Evolutionary conservation across 2,329 filamentous ascomycete genomes (phyloP).

Genomic region (Colletotrichum sp.): DNA sequence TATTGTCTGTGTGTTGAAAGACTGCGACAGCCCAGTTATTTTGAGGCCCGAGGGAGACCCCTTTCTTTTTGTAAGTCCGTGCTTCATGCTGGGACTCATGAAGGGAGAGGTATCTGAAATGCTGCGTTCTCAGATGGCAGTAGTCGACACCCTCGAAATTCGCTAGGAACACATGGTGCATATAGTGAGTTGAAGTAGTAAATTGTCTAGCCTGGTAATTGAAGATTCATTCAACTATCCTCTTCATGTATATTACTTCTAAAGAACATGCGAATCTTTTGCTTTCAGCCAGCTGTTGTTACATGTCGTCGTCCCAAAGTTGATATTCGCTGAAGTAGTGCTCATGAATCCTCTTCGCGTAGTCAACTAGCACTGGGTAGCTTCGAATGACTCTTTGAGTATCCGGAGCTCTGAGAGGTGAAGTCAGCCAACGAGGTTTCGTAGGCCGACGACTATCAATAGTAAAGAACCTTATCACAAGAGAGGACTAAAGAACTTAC

Average conservation of each 20-base stretch:
- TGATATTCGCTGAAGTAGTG: background rate
- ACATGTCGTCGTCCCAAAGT: background rate
- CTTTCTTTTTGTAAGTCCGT: background rate
- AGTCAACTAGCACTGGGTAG: background rate
- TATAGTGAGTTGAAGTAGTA: background rate
- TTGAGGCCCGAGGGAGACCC: background rate
- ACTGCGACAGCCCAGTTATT: background rate
- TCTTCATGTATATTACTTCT: background rate
- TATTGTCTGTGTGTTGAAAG: background rate
- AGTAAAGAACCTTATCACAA: background rate
- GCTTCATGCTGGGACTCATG: background rate
- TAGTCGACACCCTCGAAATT: background rate
- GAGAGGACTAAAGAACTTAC: constrained; percentile 43
- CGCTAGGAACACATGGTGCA: background rate
- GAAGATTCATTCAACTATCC: background rate
- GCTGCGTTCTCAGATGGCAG: background rate
- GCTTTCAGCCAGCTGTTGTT: background rate
- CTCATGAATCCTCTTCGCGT: background rate
- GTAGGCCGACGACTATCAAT: background rate
- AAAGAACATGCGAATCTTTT: background rate
- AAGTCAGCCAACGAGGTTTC: background rate
- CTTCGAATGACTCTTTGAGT: background rate
- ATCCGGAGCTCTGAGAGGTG: background rate
- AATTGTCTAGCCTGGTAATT: background rate
- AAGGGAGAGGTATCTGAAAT: background rate